phyloP scores from a whole-genome alignment of 1,284 basidiomycete genomes.

The Apiotrichum laibachii region DNA sequence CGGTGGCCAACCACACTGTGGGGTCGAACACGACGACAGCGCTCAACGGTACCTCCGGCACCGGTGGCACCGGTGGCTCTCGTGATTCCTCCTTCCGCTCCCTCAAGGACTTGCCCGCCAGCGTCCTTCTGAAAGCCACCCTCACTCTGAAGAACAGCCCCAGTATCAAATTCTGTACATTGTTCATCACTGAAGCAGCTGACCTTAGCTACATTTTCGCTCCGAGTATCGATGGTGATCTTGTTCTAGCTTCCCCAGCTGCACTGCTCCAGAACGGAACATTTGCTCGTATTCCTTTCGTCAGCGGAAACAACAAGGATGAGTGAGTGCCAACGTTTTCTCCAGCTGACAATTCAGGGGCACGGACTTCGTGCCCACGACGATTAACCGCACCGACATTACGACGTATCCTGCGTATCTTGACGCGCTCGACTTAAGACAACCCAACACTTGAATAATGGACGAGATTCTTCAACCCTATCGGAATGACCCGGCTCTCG shows the following conservation, averaged over 20 bases:
- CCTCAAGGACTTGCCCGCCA: slow-evolving; percentile 32
- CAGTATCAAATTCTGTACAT: background rate
- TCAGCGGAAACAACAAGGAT: slow-evolving; percentile 45
- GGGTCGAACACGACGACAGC: too few relatives aligned
- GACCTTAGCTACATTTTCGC: background rate
- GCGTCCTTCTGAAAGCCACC: slow-evolving; percentile 31
- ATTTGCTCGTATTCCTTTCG: slow-evolving; percentile 45
- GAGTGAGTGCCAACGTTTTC: slow-evolving; percentile 29
- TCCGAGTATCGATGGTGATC: slow-evolving; percentile 44
- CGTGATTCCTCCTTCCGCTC: slow-evolving; percentile 19
- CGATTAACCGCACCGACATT: background rate
- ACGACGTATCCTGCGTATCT: too few relatives aligned
- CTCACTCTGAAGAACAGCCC: slow-evolving; percentile 16
- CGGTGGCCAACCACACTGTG: too few relatives aligned
- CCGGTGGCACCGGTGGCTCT: too few relatives aligned
- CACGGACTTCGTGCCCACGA: slow-evolving; percentile 33
- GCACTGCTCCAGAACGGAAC: slow-evolving; percentile 33
- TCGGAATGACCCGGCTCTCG: slow-evolving; percentile 27
- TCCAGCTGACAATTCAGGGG: slow-evolving; percentile 23
- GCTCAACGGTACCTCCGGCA: too few relatives aligned
- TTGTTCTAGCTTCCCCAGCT: slow-evolving; percentile 41
- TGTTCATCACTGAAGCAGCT: too few relatives aligned
- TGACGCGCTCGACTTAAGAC: slow-evolving; percentile 7
- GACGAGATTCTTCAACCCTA: slow-evolving; percentile 29
- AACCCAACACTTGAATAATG: slow-evolving; percentile 19